Evolutionary conservation across 2,329 filamentous ascomycete genomes (phyloP), one percentile per base, ranked within the genome.

Genomic region (Fusarium chuoi): DNA sequence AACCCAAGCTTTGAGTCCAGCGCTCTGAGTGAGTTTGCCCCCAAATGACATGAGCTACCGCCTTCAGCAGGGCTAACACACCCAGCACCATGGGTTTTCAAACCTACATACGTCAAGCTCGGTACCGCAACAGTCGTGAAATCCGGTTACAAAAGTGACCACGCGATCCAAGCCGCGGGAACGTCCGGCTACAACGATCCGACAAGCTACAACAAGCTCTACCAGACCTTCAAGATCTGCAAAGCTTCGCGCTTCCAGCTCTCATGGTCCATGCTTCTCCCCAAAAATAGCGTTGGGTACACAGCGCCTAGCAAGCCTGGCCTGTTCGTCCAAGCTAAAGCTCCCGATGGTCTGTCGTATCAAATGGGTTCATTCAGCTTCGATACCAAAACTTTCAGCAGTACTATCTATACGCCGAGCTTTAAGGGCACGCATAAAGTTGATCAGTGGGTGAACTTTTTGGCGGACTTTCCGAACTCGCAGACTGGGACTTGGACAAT

Each of bases 401-500:
- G 62, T 39, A 45, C 5, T 0, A 38, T 65, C 4, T 55, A 4
- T 12, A 14, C 46, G 1, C 62, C 62, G 3, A 63, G 24, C 1
- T 38, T 45, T 1, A 65, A 39, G 17, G 58, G 58, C 3, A 63
- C 58, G 4, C 28, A 63, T 1, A 55, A 46, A 14, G 17, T 46
- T 30, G n/a, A 55, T 8, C 26, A 65, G 11, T 65, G 62, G 62
- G 22, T 5, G 8, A 65, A 41, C 5, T 65, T 46, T 22, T 39
- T 41, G 1, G 62, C 58, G 6, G 59, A 64, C 5, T 24, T 65
- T n/a, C 59, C 58, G 4, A 65, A 24, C 12, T 39, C 39, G 8
- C 59, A 64, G 39, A 64, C 59, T 46, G 58, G 62, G 1, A 46
- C 39, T 28, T 65, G 62, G 58, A 65, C 39, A 3, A 45, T 65